Conservation (phyloP, 2,329 filamentous ascomycete species). For the Penicillium verrucosum region DNA sequence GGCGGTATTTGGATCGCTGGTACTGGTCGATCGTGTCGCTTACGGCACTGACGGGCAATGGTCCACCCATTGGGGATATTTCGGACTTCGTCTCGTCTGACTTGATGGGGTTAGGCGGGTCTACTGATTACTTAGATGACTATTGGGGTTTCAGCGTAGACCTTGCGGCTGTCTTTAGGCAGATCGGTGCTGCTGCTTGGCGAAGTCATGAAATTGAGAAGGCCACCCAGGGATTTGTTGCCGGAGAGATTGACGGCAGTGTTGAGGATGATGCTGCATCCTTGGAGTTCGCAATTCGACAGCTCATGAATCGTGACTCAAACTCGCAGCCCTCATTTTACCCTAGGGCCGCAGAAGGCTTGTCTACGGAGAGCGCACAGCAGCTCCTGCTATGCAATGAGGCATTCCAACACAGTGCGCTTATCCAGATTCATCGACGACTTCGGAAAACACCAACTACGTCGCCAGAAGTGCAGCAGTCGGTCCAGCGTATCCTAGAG, state of each 20-base stretch:
- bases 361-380: conserved; percentile 32
- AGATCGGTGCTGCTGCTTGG: conserved; percentile 39
- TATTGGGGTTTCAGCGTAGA: conserved; percentile 45
- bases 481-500: conserved; percentile 40
- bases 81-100: conserved; percentile 17
- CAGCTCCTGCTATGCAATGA: conserved; percentile 43
- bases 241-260: conserved; percentile 21
- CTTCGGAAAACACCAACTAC: conserved; percentile 33
- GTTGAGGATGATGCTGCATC: conserved; percentile 29
- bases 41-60: conserved; percentile 40
- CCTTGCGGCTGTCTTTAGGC: conserved; percentile 38
- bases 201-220: conserved; percentile 24
- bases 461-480: conserved; percentile 33
- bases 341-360: conserved; percentile 33
- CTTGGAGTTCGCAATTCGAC: conserved; percentile 35
- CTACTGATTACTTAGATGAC: conserved; percentile 40
- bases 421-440: conserved; percentile 43
- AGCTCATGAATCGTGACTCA: conserved; percentile 34
- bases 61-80: conserved; percentile 33
- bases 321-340: conserved; percentile 34
- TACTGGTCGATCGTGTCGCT: conserved; percentile 44
- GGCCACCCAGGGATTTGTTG: conserved; percentile 10
- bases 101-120: conserved; percentile 10
- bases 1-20: conserved; percentile 41
- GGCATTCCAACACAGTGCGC: conserved; percentile 44